phyloP scores from a whole-genome alignment of 345 rosid genomes.

The Melaleuca quinquenervia region DNA sequence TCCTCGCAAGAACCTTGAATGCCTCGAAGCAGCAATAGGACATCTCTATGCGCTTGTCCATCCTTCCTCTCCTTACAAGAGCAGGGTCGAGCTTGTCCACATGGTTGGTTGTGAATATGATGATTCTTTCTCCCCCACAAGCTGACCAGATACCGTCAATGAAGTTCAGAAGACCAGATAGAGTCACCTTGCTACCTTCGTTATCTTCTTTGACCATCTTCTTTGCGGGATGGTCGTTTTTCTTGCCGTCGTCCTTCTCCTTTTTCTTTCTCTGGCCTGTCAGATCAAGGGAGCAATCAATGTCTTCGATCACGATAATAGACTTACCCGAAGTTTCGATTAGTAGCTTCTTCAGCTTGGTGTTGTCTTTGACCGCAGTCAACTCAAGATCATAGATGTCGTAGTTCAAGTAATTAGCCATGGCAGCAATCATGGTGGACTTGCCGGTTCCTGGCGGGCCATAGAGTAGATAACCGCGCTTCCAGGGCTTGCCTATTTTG shows the following conservation, averaged over 20 bases:
- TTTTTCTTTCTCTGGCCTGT: slow-evolving; percentile 25
- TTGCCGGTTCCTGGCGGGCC: slow-evolving; percentile 81
- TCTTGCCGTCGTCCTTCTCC: not conserved
- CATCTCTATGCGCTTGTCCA: slow-evolving; percentile 21
- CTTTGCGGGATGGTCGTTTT: not conserved
- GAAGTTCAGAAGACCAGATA: slow-evolving; percentile 31
- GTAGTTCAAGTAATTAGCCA: slow-evolving; percentile 53
- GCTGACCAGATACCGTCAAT: slow-evolving; percentile 34
- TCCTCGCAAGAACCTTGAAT: slow-evolving; percentile 4
- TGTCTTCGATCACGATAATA: slow-evolving; percentile 62
- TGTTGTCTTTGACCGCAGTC: slow-evolving; percentile 39
- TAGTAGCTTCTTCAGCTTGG: slow-evolving; percentile 39
- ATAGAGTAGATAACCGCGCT: slow-evolving; percentile 59
- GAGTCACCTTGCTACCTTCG: slow-evolving; percentile 4
- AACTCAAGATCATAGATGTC: slow-evolving; percentile 76
- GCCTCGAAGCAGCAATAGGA: slow-evolving; percentile 8
- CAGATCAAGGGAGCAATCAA: slow-evolving; percentile 47
- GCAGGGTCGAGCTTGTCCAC: slow-evolving; percentile 29
- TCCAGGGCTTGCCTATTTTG: slow-evolving; percentile 67
- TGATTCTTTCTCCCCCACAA: slow-evolving; percentile 23
- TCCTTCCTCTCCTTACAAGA: slow-evolving; percentile 29
- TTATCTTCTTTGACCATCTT: slow-evolving; percentile 1
- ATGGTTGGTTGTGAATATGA: slow-evolving; percentile 29
- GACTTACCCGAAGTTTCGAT: slow-evolving; percentile 39
- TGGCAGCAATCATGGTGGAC: slow-evolving; percentile 64